phyloP scores from a whole-genome alignment of 331 rosid species.

The Rhamnella rubrinervis region DNA sequence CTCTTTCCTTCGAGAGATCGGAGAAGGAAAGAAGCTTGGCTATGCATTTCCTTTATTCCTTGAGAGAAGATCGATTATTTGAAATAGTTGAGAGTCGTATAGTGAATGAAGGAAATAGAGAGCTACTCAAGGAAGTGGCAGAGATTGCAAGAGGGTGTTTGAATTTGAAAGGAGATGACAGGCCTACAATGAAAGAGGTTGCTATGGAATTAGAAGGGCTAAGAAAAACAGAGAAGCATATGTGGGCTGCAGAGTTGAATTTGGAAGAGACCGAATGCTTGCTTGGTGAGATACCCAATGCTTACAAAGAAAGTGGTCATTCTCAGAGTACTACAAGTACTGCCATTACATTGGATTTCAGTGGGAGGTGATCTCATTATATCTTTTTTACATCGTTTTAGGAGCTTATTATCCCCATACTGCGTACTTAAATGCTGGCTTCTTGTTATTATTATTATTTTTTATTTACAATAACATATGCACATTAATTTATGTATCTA shows the following conservation, averaged over 20 bases:
- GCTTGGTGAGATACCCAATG: background rate
- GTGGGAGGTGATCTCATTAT: too few species aligned
- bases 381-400: too few species aligned
- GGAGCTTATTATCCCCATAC: too few species aligned
- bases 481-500: too few species aligned
- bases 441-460: too few species aligned
- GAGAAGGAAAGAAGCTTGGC: background rate
- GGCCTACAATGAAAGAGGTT: slow-evolving; percentile 6
- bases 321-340: too few species aligned
- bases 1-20: background rate
- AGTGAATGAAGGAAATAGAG: background rate
- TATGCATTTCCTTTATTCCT: background rate
- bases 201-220: background rate
- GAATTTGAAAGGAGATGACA: background rate
- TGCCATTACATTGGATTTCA: too few species aligned
- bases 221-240: background rate
- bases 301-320: too few species aligned
- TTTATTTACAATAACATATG: too few species aligned
- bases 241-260: background rate
- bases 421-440: too few species aligned
- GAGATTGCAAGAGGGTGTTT: background rate
- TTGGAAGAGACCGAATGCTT: background rate
- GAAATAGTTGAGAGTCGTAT: background rate
- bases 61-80: background rate
- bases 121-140: background rate